Conservation (phyloP, 371 early-diverging fungal genomes). For the Amoeboaphelidium protococcarum region DNA sequence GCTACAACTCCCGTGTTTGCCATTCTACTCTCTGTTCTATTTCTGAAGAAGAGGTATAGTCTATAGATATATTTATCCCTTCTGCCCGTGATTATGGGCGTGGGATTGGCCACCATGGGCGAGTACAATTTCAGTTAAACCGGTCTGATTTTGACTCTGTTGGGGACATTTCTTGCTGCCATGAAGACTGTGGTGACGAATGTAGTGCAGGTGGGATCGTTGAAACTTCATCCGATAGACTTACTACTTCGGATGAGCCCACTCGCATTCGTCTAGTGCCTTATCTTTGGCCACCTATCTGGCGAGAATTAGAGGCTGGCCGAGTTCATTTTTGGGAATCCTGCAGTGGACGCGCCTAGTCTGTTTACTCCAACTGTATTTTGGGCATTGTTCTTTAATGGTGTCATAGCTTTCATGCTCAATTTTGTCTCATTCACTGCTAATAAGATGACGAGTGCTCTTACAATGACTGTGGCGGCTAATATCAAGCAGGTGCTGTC, state of each 20-base stretch:
- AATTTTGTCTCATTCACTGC: conserved; percentile 57
- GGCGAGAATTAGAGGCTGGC: conserved; percentile 33
- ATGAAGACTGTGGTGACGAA: conserved; percentile 65
- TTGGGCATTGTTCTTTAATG: conserved; percentile 34
- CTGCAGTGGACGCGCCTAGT: too few relatives aligned
- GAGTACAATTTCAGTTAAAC: conserved; percentile 44
- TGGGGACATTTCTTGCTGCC: conserved; percentile 51
- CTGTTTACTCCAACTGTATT: conserved; percentile 17
- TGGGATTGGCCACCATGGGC: conserved; percentile 50
- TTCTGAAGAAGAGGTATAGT: conserved; percentile 26
- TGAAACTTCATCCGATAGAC: conserved; percentile 51
- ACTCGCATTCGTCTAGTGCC: conserved; percentile 41
- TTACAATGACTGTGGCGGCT: conserved; percentile 68
- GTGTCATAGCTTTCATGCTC: conserved; percentile 49
- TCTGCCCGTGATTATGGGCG: conserved; percentile 42
- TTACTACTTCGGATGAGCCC: conserved; percentile 54
- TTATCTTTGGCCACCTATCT: conserved; percentile 27
- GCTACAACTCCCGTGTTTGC: conserved; percentile 64
- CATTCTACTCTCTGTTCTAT: conserved; percentile 26
- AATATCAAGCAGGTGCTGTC: conserved; percentile 21
- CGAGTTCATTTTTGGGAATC: too few relatives aligned
- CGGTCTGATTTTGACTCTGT: conserved; percentile 42
- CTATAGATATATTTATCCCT: conserved; percentile 30
- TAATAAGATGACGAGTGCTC: conserved; percentile 48
- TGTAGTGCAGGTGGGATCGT: conserved; percentile 38